Conservation (phyloP, 257 asterid species). For the Thymus mandschuricus region DNA sequence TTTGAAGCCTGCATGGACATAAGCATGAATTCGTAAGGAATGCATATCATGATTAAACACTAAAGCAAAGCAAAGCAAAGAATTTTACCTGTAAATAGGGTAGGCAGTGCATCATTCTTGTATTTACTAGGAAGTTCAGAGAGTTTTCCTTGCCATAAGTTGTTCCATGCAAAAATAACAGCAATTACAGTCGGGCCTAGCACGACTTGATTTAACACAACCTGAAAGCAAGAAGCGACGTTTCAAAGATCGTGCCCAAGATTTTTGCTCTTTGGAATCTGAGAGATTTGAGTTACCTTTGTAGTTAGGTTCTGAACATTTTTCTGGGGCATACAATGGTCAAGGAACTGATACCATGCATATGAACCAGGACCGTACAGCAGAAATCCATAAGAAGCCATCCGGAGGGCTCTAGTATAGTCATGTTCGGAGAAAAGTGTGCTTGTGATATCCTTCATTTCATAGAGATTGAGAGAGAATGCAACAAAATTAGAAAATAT, state of each 20-base stretch:
- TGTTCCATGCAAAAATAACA: constrained; percentile 90
- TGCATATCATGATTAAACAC: constrained; percentile 9
- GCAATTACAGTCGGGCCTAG: constrained; percentile 87
- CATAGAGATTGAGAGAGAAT: constrained; percentile 20
- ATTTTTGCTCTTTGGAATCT: neutral
- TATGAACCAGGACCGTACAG: constrained; percentile 93
- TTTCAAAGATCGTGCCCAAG: constrained; percentile 1
- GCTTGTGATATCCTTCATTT: constrained; percentile 51
- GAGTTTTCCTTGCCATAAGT: constrained; percentile 86
- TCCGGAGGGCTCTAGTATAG: constrained; percentile 79
- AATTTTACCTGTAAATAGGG: constrained; percentile 67
- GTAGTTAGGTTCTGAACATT: constrained; percentile 54
- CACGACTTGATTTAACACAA: constrained; percentile 73
- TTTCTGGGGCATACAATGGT: constrained; percentile 74
- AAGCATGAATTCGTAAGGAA: neutral
- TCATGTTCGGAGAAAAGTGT: constrained; percentile 65
- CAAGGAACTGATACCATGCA: constrained; percentile 88
- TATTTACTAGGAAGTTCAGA: constrained; percentile 86
- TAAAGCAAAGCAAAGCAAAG: constrained; percentile 1
- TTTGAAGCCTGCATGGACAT: constrained; percentile 68
- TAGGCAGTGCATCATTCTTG: constrained; percentile 87
- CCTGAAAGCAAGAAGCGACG: constrained; percentile 48
- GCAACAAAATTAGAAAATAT: neutral
- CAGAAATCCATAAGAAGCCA: constrained; percentile 86
- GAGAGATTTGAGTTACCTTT: constrained; percentile 50